Evolutionary conservation across 768 basidiomycete species (phyloP), one percentile per base, ranked within the genome.

Genomic region (Rhodotorula babjevae): DNA sequence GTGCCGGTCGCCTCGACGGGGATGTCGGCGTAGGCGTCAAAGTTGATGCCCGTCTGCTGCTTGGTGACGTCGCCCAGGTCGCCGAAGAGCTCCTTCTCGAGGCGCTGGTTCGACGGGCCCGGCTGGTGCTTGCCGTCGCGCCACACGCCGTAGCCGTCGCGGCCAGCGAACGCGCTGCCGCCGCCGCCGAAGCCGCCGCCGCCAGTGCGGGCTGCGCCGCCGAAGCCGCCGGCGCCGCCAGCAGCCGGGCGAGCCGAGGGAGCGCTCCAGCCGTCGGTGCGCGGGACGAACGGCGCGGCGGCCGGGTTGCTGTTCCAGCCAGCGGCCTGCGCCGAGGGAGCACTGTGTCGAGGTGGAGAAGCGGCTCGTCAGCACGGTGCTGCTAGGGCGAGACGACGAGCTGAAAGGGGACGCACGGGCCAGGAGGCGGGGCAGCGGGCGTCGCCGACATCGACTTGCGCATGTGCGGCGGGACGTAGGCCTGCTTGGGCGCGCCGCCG

Each of bases 1-100:
- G 89, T 88, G 77, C 96, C 96, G 61, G 95, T 98, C 49, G 94
- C 95, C 83, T 98, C 96, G 77, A 99, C 94, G 74, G 96, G 96
- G 80, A 99, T 99, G 81, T 98, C 95, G 82, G 96, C 96, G 79
- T 98, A 99, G 83, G 96, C 96, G 84, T 99, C 96, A 80, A 99
- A 99, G 84, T 99, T 99, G 84, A 99, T 97, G 74, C 96, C 96
- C 57, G 94, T 95, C 80, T 92, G 89, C 81, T 96, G 90, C 80
- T 91, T 91, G 70, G 87, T 87, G 33, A 89, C 87, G 81, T 97
- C 95, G 59, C 86, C 84, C 53, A 86, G 85, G 74, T 95, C 93
- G 66, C 96, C 96, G 78, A 89, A 99, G 52, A 99, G 89, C 80
- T 97, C 94, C 83, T 92, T 93, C 84, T 99, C 96, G 77, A 94